Conservation (phyloP, 1,139 yeast genomes). For the Nakaseomyces sp. region DNA sequence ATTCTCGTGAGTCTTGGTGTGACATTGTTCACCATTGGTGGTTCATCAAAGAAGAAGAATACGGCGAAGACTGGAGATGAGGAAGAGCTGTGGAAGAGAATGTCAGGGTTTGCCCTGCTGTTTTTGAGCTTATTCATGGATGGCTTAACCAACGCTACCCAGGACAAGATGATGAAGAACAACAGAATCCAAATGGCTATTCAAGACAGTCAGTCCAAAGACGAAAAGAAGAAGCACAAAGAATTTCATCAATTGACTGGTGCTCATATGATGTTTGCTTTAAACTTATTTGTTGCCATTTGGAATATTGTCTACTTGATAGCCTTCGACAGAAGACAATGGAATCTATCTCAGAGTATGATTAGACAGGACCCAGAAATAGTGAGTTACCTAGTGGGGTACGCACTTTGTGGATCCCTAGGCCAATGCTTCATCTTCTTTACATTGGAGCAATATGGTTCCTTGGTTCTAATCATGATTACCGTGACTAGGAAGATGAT, state of each 20-base stretch:
- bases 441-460: constrained; percentile 76
- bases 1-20: constrained; percentile 73
- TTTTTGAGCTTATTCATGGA: constrained; percentile 64
- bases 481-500: constrained; percentile 95
- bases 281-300: constrained; percentile 41
- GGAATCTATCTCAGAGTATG: constrained; percentile 13
- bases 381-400: constrained; percentile 50
- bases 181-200: constrained; percentile 14
- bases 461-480: constrained; percentile 77
- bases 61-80: not conserved
- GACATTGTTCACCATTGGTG: constrained; percentile 54
- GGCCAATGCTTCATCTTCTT: constrained; percentile 90
- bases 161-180: constrained; percentile 64
- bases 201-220: constrained; percentile 43
- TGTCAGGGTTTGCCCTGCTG: constrained; percentile 55
- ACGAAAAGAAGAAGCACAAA: constrained; percentile 44
- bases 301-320: constrained; percentile 38
- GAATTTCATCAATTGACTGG: constrained; percentile 48
- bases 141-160: constrained; percentile 89
- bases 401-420: constrained; percentile 73
- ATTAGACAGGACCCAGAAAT: constrained; percentile 42
- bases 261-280: constrained; percentile 76
- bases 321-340: constrained; percentile 21
- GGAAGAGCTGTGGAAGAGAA: constrained; percentile 4
- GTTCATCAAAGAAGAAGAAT: constrained; percentile 16